Conservation (phyloP, 1,284 basidiomycete genomes). For the Retiboletus flavoniger region DNA sequence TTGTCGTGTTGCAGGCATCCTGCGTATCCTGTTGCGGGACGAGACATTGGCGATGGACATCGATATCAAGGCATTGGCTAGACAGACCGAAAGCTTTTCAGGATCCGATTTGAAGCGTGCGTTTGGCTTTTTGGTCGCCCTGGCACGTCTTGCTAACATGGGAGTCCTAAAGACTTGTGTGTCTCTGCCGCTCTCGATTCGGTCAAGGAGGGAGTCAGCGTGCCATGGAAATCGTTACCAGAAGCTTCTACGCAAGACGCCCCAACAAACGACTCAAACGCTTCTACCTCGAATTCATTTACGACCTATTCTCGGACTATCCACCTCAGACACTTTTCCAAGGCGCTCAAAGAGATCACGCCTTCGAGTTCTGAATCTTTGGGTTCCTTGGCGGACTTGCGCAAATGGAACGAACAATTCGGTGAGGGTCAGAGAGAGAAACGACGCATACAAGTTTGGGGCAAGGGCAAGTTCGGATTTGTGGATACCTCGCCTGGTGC, state of each 20-base stretch:
- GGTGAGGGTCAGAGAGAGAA: conserved; percentile 72
- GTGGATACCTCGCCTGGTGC: conserved; percentile 41
- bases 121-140: conserved; percentile 31
- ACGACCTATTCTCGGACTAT: conserved; percentile 43
- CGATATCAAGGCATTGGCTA: conserved; percentile 62
- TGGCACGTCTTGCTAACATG: conserved; percentile 14
- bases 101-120: conserved; percentile 92
- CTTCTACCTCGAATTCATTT: conserved; percentile 1
- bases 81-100: conserved; percentile 82
- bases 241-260: conserved; percentile 16
- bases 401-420: conserved; percentile 92
- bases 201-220: conserved; percentile 76
- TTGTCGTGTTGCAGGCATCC: conserved; percentile 59
- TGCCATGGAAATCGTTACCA: conserved; percentile 64
- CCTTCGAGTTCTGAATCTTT: conserved; percentile 81
- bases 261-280: conserved; percentile 5
- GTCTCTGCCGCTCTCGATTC: conserved; percentile 87
- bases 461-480: conserved; percentile 74
- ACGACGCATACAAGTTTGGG: conserved; percentile 67
- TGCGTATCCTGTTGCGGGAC: conserved; percentile 79
- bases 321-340: conserved; percentile 66
- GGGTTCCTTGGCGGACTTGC: conserved; percentile 76
- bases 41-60: conserved; percentile 72
- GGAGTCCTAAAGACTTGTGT: conserved; percentile 65
- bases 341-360: conserved; percentile 83